Base-by-base conservation (phyloP, 2,329 filamentous ascomycete species). In the Colletotrichum orbiculare region DNA sequence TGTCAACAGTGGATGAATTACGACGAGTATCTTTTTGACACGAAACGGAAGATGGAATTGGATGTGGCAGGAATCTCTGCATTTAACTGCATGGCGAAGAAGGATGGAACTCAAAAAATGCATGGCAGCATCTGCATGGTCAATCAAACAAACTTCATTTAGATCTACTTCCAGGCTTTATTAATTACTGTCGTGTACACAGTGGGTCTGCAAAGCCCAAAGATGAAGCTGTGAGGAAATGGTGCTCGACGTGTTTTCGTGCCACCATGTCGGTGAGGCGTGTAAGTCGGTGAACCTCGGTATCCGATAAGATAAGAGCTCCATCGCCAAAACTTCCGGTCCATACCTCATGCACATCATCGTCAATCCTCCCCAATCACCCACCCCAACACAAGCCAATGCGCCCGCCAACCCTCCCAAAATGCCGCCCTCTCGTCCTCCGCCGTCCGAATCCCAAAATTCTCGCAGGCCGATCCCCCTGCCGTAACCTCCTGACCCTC, bases 401-500 rank as follows among this genome's bases (percentile, higher is more conserved):
- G 17, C 25, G 25, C 25, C 25, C 25, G 12, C 45, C 38, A 4
- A 33, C 12, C 4, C 25, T 33, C 45, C 8, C 35, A 39, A 13
- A 39, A 46, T 54, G 10, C 55, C 25, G 43, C 1, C 38, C 17
- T 34, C 13, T 25, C 35, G 9, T 35, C 12, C 13, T 17, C n/a
- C 15, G 15, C 10, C 15, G 42, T 34, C n/a, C 9, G 6, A 33
- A 46, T 5, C 52, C 0, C 10, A 46, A 25, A 8, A 6, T 35
- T 8, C 33, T 13, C 33, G n/a, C 2, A 33, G 37, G 15, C 9
- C 25, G 41, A 25, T 13, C 6, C 8, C 41, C 10, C 39, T 42
- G 65, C 15, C 78, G 77, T 34, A 68, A 66, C 45, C 80, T 87
- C 62, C 74, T 85, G 15, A 88, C 86, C 6, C 85, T 95, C 53